Percentiles rank a stretch among this genome's conserved stretches.
Evolutionary conservation across 1,139 yeast species (phyloP).

Genomic region (Pichia sp.): DNA sequence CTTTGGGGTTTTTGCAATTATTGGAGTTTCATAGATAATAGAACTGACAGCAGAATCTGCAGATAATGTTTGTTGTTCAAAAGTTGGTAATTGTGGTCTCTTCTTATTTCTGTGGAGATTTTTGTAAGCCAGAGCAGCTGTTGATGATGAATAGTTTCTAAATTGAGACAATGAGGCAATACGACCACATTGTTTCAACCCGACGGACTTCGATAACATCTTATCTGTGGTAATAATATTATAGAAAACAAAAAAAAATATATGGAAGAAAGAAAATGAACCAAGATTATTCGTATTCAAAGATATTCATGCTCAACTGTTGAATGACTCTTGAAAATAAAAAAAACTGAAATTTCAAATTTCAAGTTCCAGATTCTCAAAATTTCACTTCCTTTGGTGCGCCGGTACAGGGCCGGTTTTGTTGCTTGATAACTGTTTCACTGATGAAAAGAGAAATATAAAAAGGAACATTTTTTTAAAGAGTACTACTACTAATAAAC

Average conservation of each 20-base stretch:
- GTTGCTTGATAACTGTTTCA: neutral
- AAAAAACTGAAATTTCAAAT: neutral
- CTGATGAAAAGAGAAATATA: neutral
- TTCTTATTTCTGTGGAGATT: slow-evolving; percentile 78
- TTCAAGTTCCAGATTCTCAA: neutral
- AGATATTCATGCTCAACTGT: neutral
- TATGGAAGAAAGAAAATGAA: neutral
- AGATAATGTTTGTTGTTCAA: slow-evolving; percentile 92
- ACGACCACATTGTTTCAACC: slow-evolving; percentile 9
- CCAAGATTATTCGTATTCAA: too few relatives aligned
- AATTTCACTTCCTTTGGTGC: neutral
- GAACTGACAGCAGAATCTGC: slow-evolving; percentile 95
- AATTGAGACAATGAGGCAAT: slow-evolving; percentile 7
- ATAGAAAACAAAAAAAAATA: neutral
- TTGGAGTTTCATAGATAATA: slow-evolving; percentile 88
- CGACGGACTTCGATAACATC: slow-evolving; percentile 9
- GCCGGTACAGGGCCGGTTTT: slow-evolving; percentile 8
- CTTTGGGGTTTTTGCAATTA: slow-evolving; percentile 58
- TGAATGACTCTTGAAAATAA: neutral
- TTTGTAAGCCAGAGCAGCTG: slow-evolving; percentile 95
- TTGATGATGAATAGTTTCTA: slow-evolving; percentile 43
- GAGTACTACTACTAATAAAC: too few relatives aligned
- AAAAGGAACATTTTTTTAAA: too few relatives aligned
- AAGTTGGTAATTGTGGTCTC: slow-evolving; percentile 90
- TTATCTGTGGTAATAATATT: neutral